Percentiles rank a stretch among this genome's conserved stretches.
Evolutionary conservation across 1,284 basidiomycete species (phyloP).

Genomic region (Naganishia albida): DNA sequence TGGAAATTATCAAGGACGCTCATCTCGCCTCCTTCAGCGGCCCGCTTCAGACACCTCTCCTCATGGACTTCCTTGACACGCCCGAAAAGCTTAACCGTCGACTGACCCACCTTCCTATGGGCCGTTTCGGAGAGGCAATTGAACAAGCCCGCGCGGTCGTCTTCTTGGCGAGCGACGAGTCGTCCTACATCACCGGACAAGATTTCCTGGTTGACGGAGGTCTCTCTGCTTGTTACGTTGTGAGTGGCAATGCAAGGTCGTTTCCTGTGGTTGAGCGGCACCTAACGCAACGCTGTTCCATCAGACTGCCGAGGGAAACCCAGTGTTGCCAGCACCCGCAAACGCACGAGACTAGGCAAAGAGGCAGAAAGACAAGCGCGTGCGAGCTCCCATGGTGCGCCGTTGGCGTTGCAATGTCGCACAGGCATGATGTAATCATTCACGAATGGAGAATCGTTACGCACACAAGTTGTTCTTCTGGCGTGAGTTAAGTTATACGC

Average conservation of each 20-base stretch:
- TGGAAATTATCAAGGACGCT: slow-evolving; percentile 18
- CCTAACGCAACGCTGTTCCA: neutral
- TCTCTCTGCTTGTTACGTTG: slow-evolving; percentile 81
- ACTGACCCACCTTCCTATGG: slow-evolving; percentile 90
- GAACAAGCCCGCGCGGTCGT: slow-evolving; percentile 89
- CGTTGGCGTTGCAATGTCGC: neutral
- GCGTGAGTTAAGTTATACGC: no score
- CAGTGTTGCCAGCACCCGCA: slow-evolving; percentile 36
- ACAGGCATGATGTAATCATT: neutral
- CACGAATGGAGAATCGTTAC: no score
- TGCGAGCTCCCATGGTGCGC: no score
- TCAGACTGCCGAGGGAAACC: slow-evolving; percentile 46
- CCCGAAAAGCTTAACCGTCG: slow-evolving; percentile 89
- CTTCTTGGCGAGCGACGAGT: slow-evolving; percentile 64
- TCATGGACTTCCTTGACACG: slow-evolving; percentile 99
- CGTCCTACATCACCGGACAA: slow-evolving; percentile 67
- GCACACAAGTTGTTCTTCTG: no score
- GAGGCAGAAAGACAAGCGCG: no score
- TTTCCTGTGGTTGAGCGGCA: neutral
- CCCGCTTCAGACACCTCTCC: slow-evolving; percentile 84
- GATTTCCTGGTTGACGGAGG: slow-evolving; percentile 95
- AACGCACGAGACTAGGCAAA: neutral
- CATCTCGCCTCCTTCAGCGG: slow-evolving; percentile 61
- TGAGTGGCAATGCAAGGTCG: slow-evolving; percentile 37
- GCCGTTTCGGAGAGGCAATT: slow-evolving; percentile 92